Percentiles rank a stretch among this genome's conserved stretches.
phyloP scores from a whole-genome alignment of 192 early-diverging fungal species.

The Phycomyces blakesleeanus region DNA sequence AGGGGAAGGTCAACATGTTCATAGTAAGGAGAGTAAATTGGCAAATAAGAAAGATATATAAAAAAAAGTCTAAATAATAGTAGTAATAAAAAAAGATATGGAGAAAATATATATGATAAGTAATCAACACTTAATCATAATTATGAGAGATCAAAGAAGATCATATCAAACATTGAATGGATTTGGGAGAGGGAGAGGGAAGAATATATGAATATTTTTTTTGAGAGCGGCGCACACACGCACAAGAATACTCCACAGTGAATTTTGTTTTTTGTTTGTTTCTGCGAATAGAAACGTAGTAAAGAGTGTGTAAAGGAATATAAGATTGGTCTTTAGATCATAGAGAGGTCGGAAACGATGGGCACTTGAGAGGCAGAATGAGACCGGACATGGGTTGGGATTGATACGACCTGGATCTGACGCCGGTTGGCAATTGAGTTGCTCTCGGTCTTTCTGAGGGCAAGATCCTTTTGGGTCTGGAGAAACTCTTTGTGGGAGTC shows the following conservation, averaged over 20 bases:
- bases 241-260: too few relatives aligned
- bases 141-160: too few relatives aligned
- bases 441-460: neutral
- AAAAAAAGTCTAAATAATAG: neutral
- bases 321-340: too few relatives aligned
- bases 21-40: neutral
- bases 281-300: too few relatives aligned
- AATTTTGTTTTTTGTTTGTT: too few relatives aligned
- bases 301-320: too few relatives aligned
- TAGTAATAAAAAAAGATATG: neutral
- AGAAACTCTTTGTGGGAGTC: slow-evolving; percentile 9
- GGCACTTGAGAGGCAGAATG: neutral
- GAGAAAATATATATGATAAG: neutral
- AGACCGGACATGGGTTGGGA: neutral
- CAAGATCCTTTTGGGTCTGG: neutral
- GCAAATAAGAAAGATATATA: neutral
- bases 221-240: too few relatives aligned
- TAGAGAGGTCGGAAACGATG: too few relatives aligned
- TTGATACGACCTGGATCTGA: neutral
- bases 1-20: neutral
- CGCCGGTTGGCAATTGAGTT: neutral
- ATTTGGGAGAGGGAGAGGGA: neutral
- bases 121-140: too few relatives aligned
- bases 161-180: too few relatives aligned
- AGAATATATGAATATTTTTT: neutral